These are phyloP conservation scores for Solanum chacoense DNA, from an alignment of 305 asterid genomes.

Conservation along the genomic window DNA sequence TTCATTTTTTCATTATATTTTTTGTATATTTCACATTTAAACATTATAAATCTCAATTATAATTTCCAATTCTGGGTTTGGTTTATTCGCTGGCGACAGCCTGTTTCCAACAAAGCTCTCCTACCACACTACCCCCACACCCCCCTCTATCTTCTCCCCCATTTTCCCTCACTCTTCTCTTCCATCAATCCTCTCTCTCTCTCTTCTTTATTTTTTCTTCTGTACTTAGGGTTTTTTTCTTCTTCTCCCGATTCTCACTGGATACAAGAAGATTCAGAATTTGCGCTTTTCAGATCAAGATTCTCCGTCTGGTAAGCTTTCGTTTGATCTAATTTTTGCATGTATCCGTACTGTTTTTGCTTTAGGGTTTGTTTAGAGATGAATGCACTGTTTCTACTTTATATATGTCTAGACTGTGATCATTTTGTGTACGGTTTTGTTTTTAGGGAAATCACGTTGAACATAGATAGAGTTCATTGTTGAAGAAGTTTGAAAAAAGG, in stretches of 20 bases:
- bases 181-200: constrained; percentile 11
- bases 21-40: background rate
- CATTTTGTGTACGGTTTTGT: background rate
- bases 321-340: background rate
- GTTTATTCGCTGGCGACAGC: constrained; percentile 67
- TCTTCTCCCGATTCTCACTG: constrained; percentile 5
- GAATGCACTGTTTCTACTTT: background rate
- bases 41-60: constrained; percentile 2
- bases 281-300: constrained; percentile 28
- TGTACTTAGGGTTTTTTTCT: constrained; percentile 1
- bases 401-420: background rate
- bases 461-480: constrained; percentile 1
- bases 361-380: background rate
- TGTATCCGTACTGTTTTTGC: background rate
- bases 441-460: background rate
- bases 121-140: constrained; percentile 6
- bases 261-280: constrained; percentile 7
- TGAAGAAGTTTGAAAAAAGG: background rate
- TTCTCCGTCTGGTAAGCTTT: constrained; percentile 23
- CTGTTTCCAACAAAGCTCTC: constrained; percentile 56
- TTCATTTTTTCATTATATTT: background rate
- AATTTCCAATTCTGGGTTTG: constrained; percentile 19
- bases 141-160: background rate
- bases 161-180: constrained; percentile 1
- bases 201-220: background rate